Evolutionary conservation across 2,329 filamentous ascomycete species (phyloP), one percentile per base, ranked within the genome.

Genomic region (Fusarium albidum): DNA sequence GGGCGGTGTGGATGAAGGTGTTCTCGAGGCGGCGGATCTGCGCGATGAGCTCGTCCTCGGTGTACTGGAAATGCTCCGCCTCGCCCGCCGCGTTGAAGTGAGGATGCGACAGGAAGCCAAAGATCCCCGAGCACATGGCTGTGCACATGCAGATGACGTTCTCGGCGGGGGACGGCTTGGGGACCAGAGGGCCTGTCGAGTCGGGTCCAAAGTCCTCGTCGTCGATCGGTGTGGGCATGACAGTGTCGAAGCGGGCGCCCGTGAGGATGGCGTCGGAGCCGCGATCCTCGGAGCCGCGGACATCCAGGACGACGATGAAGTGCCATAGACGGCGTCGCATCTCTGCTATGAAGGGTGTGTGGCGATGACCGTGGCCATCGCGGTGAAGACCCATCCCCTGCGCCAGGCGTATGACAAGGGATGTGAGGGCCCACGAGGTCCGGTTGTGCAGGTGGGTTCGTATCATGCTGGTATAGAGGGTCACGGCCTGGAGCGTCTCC

Each of bases 241-340:
- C 70, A 1, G 80, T 82, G 59, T 81, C 77, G 57, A 77, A 81
- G 11, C 68, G 69, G n/a, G 73, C 68, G 6, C 67, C 64, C 9
- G 75, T 68, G 7, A 82, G 71, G n/a, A 76, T 71, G 10, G 76
- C 70, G 13, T 71, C 76, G 2, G 77, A 75, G 10, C 83, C 83
- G 4, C 81, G 77, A 42, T 84, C 77, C 61, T 85, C 82, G 7
- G 82, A 77, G 1, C 78, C 77, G 8, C 80, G 78, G 25, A 79
- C 73, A 57, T 89, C 86, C 3, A 87, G 75, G n/a, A 85, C 77
- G 26, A 85, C 68, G n/a, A 88, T 78, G 58, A 87, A 82, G 73
- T 82, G 83, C 81, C 85, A 88, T 0, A 88, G 66, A 3, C 86
- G 77, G 9, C 85, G 78, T 15, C 85, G 79, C 71, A 87, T 79